phyloP scores from a whole-genome alignment of 176 grass and related monocot species.

The Sorghum bicolor region DNA sequence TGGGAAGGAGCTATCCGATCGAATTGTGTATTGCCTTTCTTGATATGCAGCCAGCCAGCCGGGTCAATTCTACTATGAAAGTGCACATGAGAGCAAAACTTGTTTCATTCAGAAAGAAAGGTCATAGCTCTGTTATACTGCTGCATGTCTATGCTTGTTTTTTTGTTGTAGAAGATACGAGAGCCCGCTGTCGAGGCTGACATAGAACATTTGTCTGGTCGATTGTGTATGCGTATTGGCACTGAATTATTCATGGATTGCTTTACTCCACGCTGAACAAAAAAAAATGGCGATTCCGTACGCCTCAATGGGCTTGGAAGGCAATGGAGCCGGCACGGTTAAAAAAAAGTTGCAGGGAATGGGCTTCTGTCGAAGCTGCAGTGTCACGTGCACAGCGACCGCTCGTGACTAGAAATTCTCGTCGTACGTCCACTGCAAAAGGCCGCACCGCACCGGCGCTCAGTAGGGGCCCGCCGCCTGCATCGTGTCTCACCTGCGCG shows the following conservation, averaged over 20 bases:
- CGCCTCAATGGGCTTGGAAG: background rate
- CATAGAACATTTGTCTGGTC: background rate
- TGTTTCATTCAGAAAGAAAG: background rate
- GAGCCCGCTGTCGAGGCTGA: background rate
- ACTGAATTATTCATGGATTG: background rate
- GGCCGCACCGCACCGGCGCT: background rate
- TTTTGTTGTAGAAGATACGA: background rate
- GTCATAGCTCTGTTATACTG: background rate
- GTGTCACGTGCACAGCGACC: background rate
- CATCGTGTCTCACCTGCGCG: background rate
- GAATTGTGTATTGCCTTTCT: slow-evolving; percentile 54
- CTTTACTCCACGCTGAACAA: background rate
- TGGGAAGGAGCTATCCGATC: slow-evolving; percentile 66
- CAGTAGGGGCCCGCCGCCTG: background rate
- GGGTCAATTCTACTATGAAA: background rate
- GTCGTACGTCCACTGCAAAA: background rate
- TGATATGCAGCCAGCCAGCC: slow-evolving; percentile 17
- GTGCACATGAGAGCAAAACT: background rate
- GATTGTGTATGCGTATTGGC: background rate
- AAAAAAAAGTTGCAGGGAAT: background rate
- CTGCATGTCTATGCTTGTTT: background rate
- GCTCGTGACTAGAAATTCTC: background rate
- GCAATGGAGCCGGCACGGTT: background rate
- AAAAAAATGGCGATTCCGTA: background rate
- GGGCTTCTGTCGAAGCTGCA: background rate